Evolutionary conservation across 305 asterid species (phyloP).

Genomic region (Fraxinus ornus): DNA sequence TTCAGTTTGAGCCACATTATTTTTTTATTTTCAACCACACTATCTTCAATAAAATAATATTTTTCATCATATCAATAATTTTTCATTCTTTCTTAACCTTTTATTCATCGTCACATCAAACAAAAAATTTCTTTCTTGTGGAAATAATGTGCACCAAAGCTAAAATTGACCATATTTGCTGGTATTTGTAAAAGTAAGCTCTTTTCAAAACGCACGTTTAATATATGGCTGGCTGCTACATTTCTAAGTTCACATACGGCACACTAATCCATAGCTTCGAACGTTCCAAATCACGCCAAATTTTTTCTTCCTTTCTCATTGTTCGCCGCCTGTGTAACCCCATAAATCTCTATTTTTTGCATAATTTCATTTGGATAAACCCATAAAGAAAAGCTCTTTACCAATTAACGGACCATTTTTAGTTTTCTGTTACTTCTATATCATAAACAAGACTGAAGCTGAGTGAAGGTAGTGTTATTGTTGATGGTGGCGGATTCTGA

Average conservation of each 20-base stretch:
- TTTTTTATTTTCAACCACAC: too few species aligned
- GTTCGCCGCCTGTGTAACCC: constrained; percentile 25
- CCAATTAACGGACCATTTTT: neutral
- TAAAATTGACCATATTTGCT: too few species aligned
- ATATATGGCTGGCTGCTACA: neutral
- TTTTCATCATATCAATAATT: too few species aligned
- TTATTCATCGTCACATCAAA: too few species aligned
- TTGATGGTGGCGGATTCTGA: constrained; percentile 14
- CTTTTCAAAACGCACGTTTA: neutral
- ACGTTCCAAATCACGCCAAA: neutral
- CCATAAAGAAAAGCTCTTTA: neutral
- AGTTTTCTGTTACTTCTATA: neutral
- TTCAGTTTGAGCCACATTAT: too few species aligned
- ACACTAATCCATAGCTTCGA: neutral
- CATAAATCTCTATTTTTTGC: neutral
- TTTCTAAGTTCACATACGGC: neutral
- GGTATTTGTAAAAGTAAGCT: neutral
- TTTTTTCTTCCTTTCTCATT: neutral
- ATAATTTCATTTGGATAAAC: neutral
- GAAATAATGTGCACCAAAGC: too few species aligned
- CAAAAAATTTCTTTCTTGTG: too few species aligned
- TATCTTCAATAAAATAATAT: too few species aligned
- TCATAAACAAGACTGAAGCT: neutral
- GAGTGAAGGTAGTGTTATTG: neutral
- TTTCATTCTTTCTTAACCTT: too few species aligned